Percentiles rank a stretch among this genome's conserved stretches.
Evolutionary conservation across 306 rosid species (phyloP).

Genomic region (Trifolium repens): DNA sequence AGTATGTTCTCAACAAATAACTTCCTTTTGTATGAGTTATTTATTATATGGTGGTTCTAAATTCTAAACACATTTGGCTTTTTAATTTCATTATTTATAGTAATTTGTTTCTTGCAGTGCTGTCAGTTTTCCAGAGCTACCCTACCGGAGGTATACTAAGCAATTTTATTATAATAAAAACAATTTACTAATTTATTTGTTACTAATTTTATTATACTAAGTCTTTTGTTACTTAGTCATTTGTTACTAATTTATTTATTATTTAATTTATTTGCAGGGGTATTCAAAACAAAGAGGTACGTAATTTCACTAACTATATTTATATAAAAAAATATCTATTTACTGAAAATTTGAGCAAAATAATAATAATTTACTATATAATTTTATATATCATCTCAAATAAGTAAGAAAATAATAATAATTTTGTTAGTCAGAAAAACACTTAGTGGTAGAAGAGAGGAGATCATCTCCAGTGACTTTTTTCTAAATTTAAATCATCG

Average conservation of each 20-base stretch:
- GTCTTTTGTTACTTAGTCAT: not conserved
- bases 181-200: too few species aligned
- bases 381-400: not conserved
- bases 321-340: not conserved
- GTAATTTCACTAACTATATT: not conserved
- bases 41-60: not conserved
- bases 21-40: not conserved
- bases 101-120: slow-evolving; percentile 54
- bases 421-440: too few species aligned
- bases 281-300: slow-evolving; percentile 88
- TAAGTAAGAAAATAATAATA: too few species aligned
- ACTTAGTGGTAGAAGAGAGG: too few species aligned
- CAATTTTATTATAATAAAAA: too few species aligned
- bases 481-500: too few species aligned
- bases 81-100: slow-evolving; percentile 35
- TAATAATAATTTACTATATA: too few species aligned
- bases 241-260: slow-evolving; percentile 8
- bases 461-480: too few species aligned
- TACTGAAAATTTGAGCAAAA: not conserved
- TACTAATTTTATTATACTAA: too few species aligned
- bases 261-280: slow-evolving; percentile 53
- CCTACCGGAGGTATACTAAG: slow-evolving; percentile 49
- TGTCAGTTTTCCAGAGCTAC: slow-evolving; percentile 54
- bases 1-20: slow-evolving; percentile 47
- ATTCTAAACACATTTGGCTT: slow-evolving; percentile 11